A percentile compares a stretch with the other conserved stretches of the same genome.
Conservation (phyloP, 768 basidiomycete species). For the Melanogaster broomeanus region DNA sequence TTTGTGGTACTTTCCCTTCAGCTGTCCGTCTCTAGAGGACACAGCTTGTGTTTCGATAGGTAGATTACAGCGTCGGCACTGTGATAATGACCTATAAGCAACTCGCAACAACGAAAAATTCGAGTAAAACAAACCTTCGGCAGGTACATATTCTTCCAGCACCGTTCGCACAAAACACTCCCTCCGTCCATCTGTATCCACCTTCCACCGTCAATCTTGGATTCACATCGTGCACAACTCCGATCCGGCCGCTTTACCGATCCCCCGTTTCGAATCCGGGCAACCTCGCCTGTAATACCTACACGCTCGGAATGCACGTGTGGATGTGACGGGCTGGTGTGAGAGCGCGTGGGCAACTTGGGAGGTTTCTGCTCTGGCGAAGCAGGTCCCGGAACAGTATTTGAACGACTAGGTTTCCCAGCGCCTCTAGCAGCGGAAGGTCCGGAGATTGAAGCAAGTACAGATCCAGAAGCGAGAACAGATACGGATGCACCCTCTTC, state of each 20-base stretch:
- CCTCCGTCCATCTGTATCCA: conserved; percentile 83
- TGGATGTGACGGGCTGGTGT: conserved; percentile 48
- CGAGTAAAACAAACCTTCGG: conserved; percentile 68
- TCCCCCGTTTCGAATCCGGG: conserved; percentile 33
- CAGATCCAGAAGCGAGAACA: conserved; percentile 35
- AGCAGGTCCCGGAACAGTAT: conserved; percentile 49
- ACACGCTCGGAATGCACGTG: conserved; percentile 33
- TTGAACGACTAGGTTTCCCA: conserved; percentile 45
- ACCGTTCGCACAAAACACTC: conserved; percentile 79
- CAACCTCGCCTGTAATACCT: conserved; percentile 26
- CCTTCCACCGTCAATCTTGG: conserved; percentile 72
- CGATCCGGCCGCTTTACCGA: conserved; percentile 37
- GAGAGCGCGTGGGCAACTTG: conserved; percentile 58
- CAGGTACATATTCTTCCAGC: conserved; percentile 96
- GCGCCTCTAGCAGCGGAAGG: conserved; percentile 13
- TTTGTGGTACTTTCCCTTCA: conserved; percentile 94
- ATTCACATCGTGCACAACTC: conserved; percentile 68
- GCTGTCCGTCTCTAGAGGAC: conserved; percentile 87
- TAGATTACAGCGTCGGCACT: conserved; percentile 87
- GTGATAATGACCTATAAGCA: conserved; percentile 4
- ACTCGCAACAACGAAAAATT: neutral
- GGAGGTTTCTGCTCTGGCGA: conserved; percentile 47
- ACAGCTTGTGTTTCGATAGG: conserved; percentile 93
- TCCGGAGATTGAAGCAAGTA: conserved; percentile 30
- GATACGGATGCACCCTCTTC: conserved; percentile 42